These are phyloP conservation scores for Breviolum minutum DNA, from an alignment of 73 alveolate genomes.

Conservation along the genomic window DNA sequence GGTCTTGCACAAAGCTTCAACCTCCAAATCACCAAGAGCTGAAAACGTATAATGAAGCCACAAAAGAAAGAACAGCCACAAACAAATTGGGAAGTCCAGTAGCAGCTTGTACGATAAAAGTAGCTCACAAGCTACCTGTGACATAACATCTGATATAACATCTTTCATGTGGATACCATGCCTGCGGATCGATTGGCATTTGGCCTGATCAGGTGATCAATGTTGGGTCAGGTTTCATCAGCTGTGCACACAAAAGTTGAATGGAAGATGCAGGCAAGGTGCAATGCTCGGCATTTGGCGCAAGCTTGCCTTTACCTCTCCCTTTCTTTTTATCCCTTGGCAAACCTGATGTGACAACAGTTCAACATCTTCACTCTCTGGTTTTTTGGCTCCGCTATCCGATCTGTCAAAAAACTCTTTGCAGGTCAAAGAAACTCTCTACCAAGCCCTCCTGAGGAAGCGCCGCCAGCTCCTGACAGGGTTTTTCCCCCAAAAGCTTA, in stretches of 20 bases:
- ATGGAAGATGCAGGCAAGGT: background rate
- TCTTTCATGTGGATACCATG: background rate
- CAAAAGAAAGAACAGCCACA: background rate
- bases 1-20: constrained; percentile 76
- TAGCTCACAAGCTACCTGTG: too few relatives aligned
- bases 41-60: background rate
- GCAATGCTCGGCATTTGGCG: constrained; percentile 92
- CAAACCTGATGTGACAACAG: background rate
- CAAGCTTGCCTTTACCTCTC: constrained; percentile 88
- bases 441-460: constrained; percentile 81
- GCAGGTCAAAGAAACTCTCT: constrained; percentile 44
- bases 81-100: too few relatives aligned
- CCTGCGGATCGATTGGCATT: constrained; percentile 95
- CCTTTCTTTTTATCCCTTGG: constrained; percentile 83
- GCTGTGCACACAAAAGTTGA: background rate
- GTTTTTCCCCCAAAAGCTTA: too few relatives aligned
- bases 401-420: too few relatives aligned
- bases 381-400: too few relatives aligned
- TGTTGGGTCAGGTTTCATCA: too few relatives aligned
- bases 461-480: background rate
- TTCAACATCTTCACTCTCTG: too few relatives aligned
- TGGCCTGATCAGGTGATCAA: constrained; percentile 25
- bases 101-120: too few relatives aligned
- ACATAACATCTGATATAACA: background rate
- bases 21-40: background rate